These are phyloP conservation scores for Pistacia atlantica DNA, from an alignment of 345 rosid species.

Conservation along the genomic window DNA sequence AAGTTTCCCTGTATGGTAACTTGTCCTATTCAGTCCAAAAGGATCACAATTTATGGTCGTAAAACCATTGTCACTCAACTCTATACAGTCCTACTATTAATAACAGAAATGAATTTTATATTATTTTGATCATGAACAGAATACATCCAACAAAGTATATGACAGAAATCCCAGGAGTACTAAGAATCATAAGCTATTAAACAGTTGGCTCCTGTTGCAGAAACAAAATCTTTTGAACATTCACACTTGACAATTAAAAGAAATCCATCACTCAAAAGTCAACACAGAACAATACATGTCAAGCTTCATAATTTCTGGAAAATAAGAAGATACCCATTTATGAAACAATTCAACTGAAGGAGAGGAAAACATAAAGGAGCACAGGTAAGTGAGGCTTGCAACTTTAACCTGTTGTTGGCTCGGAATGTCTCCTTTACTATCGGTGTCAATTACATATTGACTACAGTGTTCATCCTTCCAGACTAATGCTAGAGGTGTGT, in stretches of 20 bases:
- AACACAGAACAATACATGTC: neutral
- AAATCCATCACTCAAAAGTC: neutral
- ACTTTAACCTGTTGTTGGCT: slow-evolving; percentile 67
- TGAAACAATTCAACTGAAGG: neutral
- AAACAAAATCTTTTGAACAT: neutral
- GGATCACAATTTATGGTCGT: neutral
- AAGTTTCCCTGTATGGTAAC: neutral
- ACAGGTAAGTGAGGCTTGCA: slow-evolving; percentile 16
- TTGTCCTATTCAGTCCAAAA: neutral
- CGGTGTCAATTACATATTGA: slow-evolving; percentile 94
- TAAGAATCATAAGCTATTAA: neutral
- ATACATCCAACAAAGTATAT: neutral
- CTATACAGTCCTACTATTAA: neutral
- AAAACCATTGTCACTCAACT: neutral
- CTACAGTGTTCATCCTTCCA: slow-evolving; percentile 97
- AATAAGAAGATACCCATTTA: neutral
- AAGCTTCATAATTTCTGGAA: neutral
- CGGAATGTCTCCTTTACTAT: slow-evolving; percentile 76
- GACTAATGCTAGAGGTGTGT: slow-evolving; percentile 87
- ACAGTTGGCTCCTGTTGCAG: neutral
- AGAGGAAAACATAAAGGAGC: slow-evolving; percentile 6
- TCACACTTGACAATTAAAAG: too few relatives aligned
- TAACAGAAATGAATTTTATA: neutral
- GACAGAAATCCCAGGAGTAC: neutral
- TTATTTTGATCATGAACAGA: neutral